Percentiles rank a stretch among this genome's conserved stretches.
Evolutionary conservation across 148 eudicot species (phyloP).

Genomic region (Hydrangea macrophylla): DNA sequence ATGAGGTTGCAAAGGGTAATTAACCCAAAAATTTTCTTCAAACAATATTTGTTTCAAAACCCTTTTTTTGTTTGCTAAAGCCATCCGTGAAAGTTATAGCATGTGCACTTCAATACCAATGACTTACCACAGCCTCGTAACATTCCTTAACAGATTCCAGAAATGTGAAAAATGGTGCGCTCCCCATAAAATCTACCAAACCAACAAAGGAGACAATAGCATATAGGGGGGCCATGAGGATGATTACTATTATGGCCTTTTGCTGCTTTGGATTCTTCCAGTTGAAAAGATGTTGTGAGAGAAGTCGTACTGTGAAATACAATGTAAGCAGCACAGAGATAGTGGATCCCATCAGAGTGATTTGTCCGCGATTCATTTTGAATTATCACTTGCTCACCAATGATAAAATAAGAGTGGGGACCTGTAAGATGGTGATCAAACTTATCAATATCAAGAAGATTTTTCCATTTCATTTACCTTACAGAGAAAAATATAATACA

Average conservation of each 20-base stretch:
- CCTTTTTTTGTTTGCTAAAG: too few species aligned
- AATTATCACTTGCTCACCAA: conserved; percentile 1
- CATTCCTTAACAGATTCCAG: conserved; percentile 45
- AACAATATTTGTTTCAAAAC: background rate
- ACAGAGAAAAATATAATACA: background rate
- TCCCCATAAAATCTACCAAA: conserved; percentile 31
- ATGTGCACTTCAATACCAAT: background rate
- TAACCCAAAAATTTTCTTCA: too few species aligned
- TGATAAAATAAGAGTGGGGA: background rate
- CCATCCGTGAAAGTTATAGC: too few species aligned
- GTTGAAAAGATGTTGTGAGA: conserved; percentile 21
- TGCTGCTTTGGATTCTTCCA: conserved; percentile 47
- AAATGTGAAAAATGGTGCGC: conserved; percentile 33
- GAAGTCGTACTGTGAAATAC: conserved; percentile 29
- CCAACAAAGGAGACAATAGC: conserved; percentile 37
- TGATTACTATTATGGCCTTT: conserved; percentile 33
- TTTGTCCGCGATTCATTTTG: conserved; percentile 26
- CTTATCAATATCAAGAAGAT: background rate
- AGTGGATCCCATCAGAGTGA: conserved; percentile 26
- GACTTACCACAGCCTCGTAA: conserved; percentile 38
- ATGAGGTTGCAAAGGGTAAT: too few species aligned
- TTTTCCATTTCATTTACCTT: background rate
- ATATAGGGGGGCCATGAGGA: conserved; percentile 38
- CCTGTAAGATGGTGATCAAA: background rate
- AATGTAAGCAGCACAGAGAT: conserved; percentile 28